These are phyloP conservation scores for Globisporangium emineosum DNA, from an alignment of 352 stramenopile genomes.

Conservation along the genomic window DNA sequence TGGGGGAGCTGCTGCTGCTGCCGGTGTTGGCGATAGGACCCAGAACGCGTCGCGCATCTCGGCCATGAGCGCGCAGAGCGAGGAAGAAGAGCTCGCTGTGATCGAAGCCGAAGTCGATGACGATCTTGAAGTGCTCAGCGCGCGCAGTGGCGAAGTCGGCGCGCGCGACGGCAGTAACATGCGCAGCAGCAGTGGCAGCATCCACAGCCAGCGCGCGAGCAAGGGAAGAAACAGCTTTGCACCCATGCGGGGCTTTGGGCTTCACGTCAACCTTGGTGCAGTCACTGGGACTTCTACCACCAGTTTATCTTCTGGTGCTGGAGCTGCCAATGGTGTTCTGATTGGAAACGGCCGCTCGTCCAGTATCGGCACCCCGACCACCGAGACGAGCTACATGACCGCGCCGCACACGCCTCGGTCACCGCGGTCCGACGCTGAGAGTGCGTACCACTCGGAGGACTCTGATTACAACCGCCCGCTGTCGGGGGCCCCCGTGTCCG, in stretches of 20 bases:
- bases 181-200: conserved; percentile 16
- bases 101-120: conserved; percentile 82
- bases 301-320: neutral
- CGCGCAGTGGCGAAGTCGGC: conserved; percentile 55
- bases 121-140: conserved; percentile 72
- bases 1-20: conserved; percentile 13
- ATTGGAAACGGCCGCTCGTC: conserved; percentile 3
- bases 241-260: conserved; percentile 48
- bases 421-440: conserved; percentile 52
- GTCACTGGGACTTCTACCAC: neutral
- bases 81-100: conserved; percentile 59
- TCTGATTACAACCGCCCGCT: conserved; percentile 41
- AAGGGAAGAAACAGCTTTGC: conserved; percentile 27
- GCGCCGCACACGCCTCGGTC: conserved; percentile 51
- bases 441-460: conserved; percentile 61
- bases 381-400: conserved; percentile 44
- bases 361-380: conserved; percentile 28
- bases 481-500: conserved; percentile 31
- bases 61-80: conserved; percentile 48
- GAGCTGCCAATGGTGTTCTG: neutral
- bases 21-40: conserved; percentile 33
- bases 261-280: conserved; percentile 51
- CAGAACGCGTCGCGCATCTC: conserved; percentile 53
- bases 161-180: conserved; percentile 35
- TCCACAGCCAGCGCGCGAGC: conserved; percentile 12